These are phyloP conservation scores for Salix arbutifolia DNA, from an alignment of 345 rosid genomes.

Conservation along the genomic window DNA sequence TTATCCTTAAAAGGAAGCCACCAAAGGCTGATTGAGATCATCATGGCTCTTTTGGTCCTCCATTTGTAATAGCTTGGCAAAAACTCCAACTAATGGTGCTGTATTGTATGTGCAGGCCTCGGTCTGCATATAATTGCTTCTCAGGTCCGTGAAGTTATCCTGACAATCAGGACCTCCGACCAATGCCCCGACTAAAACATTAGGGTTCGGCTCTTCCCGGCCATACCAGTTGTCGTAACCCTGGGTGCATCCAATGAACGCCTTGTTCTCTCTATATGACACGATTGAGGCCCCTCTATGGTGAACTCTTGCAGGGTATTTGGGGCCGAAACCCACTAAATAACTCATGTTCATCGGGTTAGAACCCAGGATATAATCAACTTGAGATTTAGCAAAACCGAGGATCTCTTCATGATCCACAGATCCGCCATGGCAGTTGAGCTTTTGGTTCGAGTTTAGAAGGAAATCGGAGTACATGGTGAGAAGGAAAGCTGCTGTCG, in stretches of 20 bases:
- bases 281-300: slow-evolving; percentile 90
- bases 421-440: slow-evolving; percentile 45
- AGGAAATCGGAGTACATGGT: slow-evolving; percentile 70
- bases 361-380: slow-evolving; percentile 79
- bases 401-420: slow-evolving; percentile 50
- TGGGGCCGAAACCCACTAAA: slow-evolving; percentile 74
- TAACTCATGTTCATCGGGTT: slow-evolving; percentile 92
- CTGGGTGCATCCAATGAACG: slow-evolving; percentile 96
- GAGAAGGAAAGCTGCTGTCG: slow-evolving; percentile 77
- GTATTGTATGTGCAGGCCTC: slow-evolving; percentile 72
- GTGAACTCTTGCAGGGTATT: slow-evolving; percentile 76
- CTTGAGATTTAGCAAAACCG: slow-evolving; percentile 64
- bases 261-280: slow-evolving; percentile 68
- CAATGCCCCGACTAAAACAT: slow-evolving; percentile 49
- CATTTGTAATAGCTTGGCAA: slow-evolving; percentile 40
- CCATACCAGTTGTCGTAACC: slow-evolving; percentile 65
- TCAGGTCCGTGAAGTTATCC: slow-evolving; percentile 44
- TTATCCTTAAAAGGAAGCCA: slow-evolving; percentile 51
- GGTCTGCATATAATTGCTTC: slow-evolving; percentile 49
- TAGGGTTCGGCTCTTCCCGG: slow-evolving; percentile 41
- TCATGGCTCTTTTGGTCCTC: slow-evolving; percentile 20
- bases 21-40: slow-evolving; percentile 24
- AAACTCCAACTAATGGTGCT: slow-evolving; percentile 55
- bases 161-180: slow-evolving; percentile 62
- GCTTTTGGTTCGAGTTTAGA: slow-evolving; percentile 28